These are phyloP conservation scores for Botryotinia convoluta DNA, from an alignment of 2,329 filamentous ascomycete species.

Conservation along the genomic window DNA sequence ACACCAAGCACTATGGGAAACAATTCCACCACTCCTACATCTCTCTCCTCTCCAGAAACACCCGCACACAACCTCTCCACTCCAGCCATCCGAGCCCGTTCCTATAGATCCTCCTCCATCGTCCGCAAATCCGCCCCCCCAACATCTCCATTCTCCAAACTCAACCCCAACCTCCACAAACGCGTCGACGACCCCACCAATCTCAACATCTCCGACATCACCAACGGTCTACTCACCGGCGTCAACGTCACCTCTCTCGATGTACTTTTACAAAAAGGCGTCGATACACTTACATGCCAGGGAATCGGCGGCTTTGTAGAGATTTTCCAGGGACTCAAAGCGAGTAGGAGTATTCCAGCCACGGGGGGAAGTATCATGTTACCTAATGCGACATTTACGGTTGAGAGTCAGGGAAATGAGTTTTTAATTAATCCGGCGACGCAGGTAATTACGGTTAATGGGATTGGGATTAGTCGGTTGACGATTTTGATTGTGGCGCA, in stretches of 20 bases:
- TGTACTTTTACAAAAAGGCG: neutral
- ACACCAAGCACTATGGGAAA: neutral
- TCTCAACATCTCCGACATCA: neutral
- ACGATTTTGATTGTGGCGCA: constrained; percentile 5
- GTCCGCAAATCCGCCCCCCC: neutral
- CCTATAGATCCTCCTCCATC: neutral
- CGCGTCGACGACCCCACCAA: neutral
- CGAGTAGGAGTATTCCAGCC: neutral
- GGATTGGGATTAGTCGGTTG: neutral
- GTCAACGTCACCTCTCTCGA: constrained; percentile 14
- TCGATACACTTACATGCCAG: neutral
- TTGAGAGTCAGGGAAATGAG: neutral
- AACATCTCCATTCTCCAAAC: neutral
- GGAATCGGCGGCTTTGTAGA: neutral
- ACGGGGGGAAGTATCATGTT: neutral
- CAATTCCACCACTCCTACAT: neutral
- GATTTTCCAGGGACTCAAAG: neutral
- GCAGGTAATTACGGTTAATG: neutral
- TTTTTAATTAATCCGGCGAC: constrained; percentile 9
- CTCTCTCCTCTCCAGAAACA: neutral
- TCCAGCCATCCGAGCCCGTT: neutral
- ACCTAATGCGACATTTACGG: neutral
- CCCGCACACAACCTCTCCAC: neutral
- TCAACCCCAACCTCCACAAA: neutral
- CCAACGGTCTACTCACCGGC: neutral